Evolutionary conservation across 2,329 filamentous ascomycete genomes (phyloP).

Genomic region (Niveomyces coronatus): DNA sequence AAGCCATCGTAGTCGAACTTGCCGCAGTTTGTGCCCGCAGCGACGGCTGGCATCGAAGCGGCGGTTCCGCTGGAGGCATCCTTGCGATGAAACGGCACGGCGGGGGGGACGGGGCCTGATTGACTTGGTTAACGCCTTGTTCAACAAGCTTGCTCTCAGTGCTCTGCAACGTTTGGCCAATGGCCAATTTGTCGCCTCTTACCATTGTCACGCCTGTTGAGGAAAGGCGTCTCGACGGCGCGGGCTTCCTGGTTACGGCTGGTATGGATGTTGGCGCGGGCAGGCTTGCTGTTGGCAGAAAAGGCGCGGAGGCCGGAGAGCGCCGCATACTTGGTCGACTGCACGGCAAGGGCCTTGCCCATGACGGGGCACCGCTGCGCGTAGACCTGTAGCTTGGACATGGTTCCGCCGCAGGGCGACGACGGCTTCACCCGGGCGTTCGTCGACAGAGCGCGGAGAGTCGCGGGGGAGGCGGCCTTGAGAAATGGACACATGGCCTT

Average conservation of each 20-base stretch:
- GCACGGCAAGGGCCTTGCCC: constrained; percentile 92
- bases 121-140: too few relatives aligned
- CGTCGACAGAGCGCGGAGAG: constrained; percentile 79
- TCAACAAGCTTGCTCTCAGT: too few relatives aligned
- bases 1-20: constrained; percentile 89
- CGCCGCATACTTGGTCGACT: constrained; percentile 49
- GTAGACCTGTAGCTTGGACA: constrained; percentile 92
- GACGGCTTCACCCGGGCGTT: constrained; percentile 48
- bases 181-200: too few relatives aligned
- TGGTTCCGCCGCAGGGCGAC: constrained; percentile 77
- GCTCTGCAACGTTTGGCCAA: too few relatives aligned
- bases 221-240: constrained; percentile 53
- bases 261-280: constrained; percentile 72
- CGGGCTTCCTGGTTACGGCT: constrained; percentile 67
- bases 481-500: constrained; percentile 96
- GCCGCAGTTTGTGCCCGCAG: constrained; percentile 15
- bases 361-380: constrained; percentile 95
- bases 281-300: constrained; percentile 39
- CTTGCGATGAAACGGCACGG: constrained; percentile 15
- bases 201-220: constrained; percentile 41
- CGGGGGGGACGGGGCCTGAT: constrained; percentile 16
- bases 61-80: constrained; percentile 4
- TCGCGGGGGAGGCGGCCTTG: constrained; percentile 85
- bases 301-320: constrained; percentile 41
- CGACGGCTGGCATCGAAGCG: constrained; percentile 6